phyloP scores from a whole-genome alignment of 768 basidiomycete species.

The Russula virescens region DNA sequence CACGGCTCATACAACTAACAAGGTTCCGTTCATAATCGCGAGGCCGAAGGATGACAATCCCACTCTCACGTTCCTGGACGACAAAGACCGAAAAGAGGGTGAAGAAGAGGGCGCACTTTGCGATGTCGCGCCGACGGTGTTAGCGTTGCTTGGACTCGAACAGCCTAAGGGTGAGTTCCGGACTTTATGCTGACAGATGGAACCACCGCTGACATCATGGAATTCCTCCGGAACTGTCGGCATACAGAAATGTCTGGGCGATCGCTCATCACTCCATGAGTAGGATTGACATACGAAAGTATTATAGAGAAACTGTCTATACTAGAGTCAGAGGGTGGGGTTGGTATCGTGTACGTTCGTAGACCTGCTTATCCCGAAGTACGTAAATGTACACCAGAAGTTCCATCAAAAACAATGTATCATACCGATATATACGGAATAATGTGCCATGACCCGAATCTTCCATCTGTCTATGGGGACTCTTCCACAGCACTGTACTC shows the following conservation, averaged over 20 bases:
- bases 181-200: background rate
- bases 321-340: background rate
- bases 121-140: slow-evolving; percentile 86
- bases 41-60: slow-evolving; percentile 42
- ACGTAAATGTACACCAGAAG: background rate
- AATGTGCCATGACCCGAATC: background rate
- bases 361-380: background rate
- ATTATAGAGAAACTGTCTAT: background rate
- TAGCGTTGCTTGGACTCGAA: slow-evolving; percentile 69
- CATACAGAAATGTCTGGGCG: slow-evolving; percentile 47
- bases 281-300: background rate
- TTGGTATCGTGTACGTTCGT: background rate
- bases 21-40: slow-evolving; percentile 86
- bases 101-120: slow-evolving; percentile 73
- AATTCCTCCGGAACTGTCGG: too few species aligned
- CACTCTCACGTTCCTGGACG: slow-evolving; percentile 47
- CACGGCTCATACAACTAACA: slow-evolving; percentile 88
- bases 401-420: background rate
- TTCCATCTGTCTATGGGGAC: too few species aligned
- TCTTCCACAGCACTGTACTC: too few species aligned
- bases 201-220: too few species aligned
- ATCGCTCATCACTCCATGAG: slow-evolving; percentile 38
- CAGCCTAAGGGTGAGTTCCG: slow-evolving; percentile 57
- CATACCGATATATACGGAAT: too few species aligned
- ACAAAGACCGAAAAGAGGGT: slow-evolving; percentile 43